Evolutionary conservation across 2,329 filamentous ascomycete species (phyloP).

Genomic region (Xylaria multiplex): DNA sequence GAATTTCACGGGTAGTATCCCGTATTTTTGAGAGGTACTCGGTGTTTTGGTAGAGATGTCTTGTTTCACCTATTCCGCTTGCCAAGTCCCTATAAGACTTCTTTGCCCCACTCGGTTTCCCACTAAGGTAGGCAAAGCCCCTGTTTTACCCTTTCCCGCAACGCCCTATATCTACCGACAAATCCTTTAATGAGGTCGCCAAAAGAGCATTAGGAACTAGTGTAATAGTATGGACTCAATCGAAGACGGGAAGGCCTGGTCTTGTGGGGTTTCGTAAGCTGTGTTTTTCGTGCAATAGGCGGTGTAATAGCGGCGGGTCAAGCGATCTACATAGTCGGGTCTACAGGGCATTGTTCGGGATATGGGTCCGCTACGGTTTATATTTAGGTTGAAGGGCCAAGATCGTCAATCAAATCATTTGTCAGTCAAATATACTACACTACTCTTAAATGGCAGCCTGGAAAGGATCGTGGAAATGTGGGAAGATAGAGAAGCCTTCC

Average conservation of each 20-base stretch:
- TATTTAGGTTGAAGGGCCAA: slow-evolving; percentile 15
- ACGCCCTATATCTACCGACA: too few relatives aligned
- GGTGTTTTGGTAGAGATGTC: too few relatives aligned
- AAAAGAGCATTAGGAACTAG: too few relatives aligned
- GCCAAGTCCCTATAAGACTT: too few relatives aligned
- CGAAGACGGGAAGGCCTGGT: too few relatives aligned
- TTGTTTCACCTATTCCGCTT: too few relatives aligned
- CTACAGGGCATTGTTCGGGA: not conserved
- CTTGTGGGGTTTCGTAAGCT: not conserved
- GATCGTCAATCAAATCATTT: slow-evolving; percentile 15
- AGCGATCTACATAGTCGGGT: not conserved
- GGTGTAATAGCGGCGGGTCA: not conserved
- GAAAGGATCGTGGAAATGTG: slow-evolving; percentile 24
- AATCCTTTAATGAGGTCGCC: too few relatives aligned
- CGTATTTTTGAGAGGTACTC: too few relatives aligned
- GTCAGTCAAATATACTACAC: not conserved
- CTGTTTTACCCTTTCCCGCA: too few relatives aligned
- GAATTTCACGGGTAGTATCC: too few relatives aligned
- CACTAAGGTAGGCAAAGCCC: too few relatives aligned
- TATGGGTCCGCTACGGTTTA: slow-evolving; percentile 6
- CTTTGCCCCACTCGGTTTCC: too few relatives aligned
- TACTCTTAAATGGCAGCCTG: slow-evolving; percentile 22
- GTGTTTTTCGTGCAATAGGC: slow-evolving; percentile 1
- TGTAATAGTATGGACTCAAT: not conserved
- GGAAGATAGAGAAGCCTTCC: slow-evolving; percentile 13